Evolutionary conservation across 1,284 basidiomycete genomes (phyloP), one percentile per base, ranked within the genome.

Genomic region (Ustilago vetiveriae): DNA sequence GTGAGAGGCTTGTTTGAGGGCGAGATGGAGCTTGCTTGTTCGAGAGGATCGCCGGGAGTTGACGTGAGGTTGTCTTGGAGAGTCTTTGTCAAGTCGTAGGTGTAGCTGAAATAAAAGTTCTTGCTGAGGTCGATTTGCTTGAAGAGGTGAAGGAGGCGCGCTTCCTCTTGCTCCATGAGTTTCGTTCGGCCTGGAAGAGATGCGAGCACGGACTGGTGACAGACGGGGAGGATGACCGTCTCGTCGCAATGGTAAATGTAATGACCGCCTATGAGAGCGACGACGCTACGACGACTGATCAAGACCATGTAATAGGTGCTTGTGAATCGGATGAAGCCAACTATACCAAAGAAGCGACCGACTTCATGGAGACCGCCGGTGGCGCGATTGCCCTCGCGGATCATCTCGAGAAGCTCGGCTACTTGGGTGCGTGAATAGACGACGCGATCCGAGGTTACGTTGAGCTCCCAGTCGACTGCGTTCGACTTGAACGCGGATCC

Each of bases 81-180:
- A 0, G 93, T 94, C 37, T 92, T 94, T 1, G 96, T 97, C 26
- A 98, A 84, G 82, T 98, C 96, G 83, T 98, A 98, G 0, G 95
- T 94, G 47, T 73, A 95, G 92, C 92, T 94, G 83, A 98, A 98
- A 84, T 98, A 99, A 82, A 98, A 98, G 84, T 98, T 98, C 85
- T 98, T 98, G 43, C 91, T 91, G 85, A 98, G 88, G 76, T 99
- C 96, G 4, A 98, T 94, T 82, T 95, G 92, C 80, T 93, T 94
- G 85, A 98, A 99, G n/a, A 91, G 88, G 63, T 89, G 90, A 83
- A 96, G 88, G 33, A 94, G 82, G 27, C 86, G 84, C 40, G 53
- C 55, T 36, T 80, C 78, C 26, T 80, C 76, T 42, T 76, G 73
- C n/a, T 82, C 80, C 35, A 68, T 47, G 4, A 64, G 39, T 63